Evolutionary conservation across 2,329 filamentous ascomycete genomes (phyloP).

Genomic region (Onygena corvina): DNA sequence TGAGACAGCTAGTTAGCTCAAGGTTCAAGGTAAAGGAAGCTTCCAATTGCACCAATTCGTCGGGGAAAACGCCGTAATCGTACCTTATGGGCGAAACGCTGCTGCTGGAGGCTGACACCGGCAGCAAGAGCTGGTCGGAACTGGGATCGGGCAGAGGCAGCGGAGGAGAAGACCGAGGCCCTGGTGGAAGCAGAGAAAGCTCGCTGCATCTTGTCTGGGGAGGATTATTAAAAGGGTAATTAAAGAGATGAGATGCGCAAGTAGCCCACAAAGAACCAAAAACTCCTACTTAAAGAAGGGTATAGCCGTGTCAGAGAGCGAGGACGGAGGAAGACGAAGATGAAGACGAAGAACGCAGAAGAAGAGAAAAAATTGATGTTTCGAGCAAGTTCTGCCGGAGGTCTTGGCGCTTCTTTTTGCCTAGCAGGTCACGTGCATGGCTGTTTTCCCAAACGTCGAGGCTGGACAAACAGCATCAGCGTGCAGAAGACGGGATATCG

Average conservation of each 20-base stretch:
- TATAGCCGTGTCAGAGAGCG: conserved; percentile 23
- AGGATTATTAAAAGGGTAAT: conserved; percentile 16
- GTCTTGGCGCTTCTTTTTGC: conserved; percentile 27
- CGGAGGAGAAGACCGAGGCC: conserved; percentile 64
- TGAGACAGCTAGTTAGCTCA: conserved; percentile 22
- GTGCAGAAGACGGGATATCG: not conserved
- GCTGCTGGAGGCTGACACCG: conserved; percentile 65
- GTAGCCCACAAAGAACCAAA: conserved; percentile 24
- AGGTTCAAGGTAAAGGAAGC: not conserved
- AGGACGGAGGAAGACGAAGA: conserved; percentile 21
- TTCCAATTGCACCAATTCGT: not conserved
- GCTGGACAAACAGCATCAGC: not conserved
- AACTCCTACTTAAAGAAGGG: conserved; percentile 23
- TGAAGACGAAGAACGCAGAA: conserved; percentile 17
- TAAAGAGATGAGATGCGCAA: conserved; percentile 19
- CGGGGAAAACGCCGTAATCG: conserved; percentile 17
- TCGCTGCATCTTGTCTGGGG: conserved; percentile 68
- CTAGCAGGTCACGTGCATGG: not conserved
- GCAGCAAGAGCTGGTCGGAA: conserved; percentile 44
- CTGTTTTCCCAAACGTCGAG: not conserved
- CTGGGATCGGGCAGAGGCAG: conserved; percentile 44
- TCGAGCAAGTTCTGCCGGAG: conserved; percentile 29
- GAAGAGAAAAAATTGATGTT: conserved; percentile 22
- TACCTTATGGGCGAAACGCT: conserved; percentile 97
- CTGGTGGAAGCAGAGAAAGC: conserved; percentile 71